phyloP scores from a whole-genome alignment of 805 yeast genomes.

The Saturnispora gosingensis region DNA sequence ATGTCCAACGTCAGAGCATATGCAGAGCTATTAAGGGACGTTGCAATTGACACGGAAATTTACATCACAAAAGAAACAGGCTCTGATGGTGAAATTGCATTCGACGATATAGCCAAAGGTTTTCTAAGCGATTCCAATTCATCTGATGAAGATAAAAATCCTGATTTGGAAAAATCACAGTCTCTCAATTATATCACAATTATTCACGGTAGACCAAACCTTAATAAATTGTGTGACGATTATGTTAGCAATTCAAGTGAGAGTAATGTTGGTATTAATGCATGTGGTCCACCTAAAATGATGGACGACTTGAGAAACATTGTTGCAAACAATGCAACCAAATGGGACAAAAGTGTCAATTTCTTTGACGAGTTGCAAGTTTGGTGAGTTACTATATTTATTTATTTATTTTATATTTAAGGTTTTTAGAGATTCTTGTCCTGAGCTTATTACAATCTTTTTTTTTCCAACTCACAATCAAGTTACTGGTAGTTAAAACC shows the following conservation, averaged over 20 bases:
- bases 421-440: background rate
- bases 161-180: slow-evolving; percentile 9
- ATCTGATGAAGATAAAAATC: slow-evolving; percentile 6
- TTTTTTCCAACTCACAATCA: background rate
- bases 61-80: slow-evolving; percentile 30
- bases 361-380: slow-evolving; percentile 67
- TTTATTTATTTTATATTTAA: background rate
- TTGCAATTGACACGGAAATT: slow-evolving; percentile 24
- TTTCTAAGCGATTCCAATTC: background rate
- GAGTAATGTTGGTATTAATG: slow-evolving; percentile 32
- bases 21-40: slow-evolving; percentile 21
- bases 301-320: slow-evolving; percentile 44
- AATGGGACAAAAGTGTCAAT: slow-evolving; percentile 44
- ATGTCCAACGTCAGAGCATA: slow-evolving; percentile 38
- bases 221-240: slow-evolving; percentile 24
- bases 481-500: background rate
- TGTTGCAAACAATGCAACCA: slow-evolving; percentile 34
- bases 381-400: slow-evolving; percentile 38
- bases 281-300: slow-evolving; percentile 40
- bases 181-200: slow-evolving; percentile 23
- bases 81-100: background rate
- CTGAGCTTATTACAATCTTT: background rate
- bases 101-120: background rate
- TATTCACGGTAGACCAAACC: slow-evolving; percentile 33
- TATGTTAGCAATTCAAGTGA: slow-evolving; percentile 29